Conservation (phyloP, 208 protist species). For the Novymonas esmeraldas region DNA sequence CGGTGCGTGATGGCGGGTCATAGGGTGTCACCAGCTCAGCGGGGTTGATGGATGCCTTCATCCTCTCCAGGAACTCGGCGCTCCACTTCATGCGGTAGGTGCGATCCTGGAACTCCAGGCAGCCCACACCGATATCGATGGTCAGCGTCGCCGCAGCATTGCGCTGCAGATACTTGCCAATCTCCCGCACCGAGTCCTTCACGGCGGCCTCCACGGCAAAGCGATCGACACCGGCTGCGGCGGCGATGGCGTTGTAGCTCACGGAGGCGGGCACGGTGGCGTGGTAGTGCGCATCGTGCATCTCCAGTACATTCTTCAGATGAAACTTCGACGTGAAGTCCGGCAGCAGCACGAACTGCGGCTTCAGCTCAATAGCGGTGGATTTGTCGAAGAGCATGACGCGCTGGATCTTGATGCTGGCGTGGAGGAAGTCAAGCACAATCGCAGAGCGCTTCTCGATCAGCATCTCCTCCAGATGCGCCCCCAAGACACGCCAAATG, state of each 20-base stretch:
- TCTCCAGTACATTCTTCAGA: conserved; percentile 76
- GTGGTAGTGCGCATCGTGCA: conserved; percentile 82
- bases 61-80: conserved; percentile 44
- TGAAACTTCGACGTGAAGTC: conserved; percentile 88
- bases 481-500: conserved; percentile 74
- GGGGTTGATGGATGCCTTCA: conserved; percentile 40
- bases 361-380: conserved; percentile 65
- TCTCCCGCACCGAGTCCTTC: conserved; percentile 81
- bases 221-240: conserved; percentile 48
- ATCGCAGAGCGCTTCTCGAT: conserved; percentile 66
- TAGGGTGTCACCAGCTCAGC: conserved; percentile 53
- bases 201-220: conserved; percentile 78
- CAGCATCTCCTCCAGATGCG: conserved; percentile 65
- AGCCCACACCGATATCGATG: conserved; percentile 75
- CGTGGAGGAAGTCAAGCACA: conserved; percentile 79
- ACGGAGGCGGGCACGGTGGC: conserved; percentile 56
- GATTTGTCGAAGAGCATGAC: conserved; percentile 51
- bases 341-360: conserved; percentile 78
- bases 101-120: conserved; percentile 67
- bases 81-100: conserved; percentile 85
- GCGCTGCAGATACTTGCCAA: conserved; percentile 82
- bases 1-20: conserved; percentile 69
- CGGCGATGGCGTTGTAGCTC: conserved; percentile 49
- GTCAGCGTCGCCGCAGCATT: conserved; percentile 57
- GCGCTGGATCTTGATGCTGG: conserved; percentile 78